These are phyloP conservation scores for Aegilops longissima DNA, from an alignment of 176 grass and related monocot species.

Conservation along the genomic window DNA sequence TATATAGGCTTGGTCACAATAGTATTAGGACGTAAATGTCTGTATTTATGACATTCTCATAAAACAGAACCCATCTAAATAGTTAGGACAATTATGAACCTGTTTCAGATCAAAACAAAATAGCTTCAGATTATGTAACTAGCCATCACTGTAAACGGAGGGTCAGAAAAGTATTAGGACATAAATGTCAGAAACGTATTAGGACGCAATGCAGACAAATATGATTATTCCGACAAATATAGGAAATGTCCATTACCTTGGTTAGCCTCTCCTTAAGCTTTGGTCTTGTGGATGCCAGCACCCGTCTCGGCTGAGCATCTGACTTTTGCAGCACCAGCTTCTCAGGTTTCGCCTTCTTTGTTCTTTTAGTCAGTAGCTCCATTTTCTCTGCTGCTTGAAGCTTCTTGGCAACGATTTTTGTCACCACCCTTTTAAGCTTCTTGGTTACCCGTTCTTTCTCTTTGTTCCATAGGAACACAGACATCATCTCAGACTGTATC, in stretches of 20 bases:
- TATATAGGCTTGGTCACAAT: neutral
- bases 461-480: constrained; percentile 37
- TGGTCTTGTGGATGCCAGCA: constrained; percentile 37
- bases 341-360: constrained; percentile 25
- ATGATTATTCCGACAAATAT: no score
- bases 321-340: constrained; percentile 19
- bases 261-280: constrained; percentile 71
- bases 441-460: constrained; percentile 38
- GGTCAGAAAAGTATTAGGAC: no score
- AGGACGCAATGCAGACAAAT: no score
- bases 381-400: constrained; percentile 32
- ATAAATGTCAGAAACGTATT: no score
- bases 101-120: no score
- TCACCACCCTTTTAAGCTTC: constrained; percentile 31
- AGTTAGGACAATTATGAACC: neutral
- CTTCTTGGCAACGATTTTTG: constrained; percentile 32
- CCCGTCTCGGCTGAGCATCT: constrained; percentile 6
- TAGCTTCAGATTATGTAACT: no score
- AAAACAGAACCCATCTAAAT: neutral
- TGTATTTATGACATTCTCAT: no score
- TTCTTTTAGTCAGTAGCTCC: neutral
- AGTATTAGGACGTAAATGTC: neutral
- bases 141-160: no score
- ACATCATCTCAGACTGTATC: constrained; percentile 50
- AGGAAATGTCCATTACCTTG: constrained; percentile 55